These are phyloP conservation scores for Leishmania turanica DNA, from an alignment of 208 protist genomes.

Conservation along the genomic window DNA sequence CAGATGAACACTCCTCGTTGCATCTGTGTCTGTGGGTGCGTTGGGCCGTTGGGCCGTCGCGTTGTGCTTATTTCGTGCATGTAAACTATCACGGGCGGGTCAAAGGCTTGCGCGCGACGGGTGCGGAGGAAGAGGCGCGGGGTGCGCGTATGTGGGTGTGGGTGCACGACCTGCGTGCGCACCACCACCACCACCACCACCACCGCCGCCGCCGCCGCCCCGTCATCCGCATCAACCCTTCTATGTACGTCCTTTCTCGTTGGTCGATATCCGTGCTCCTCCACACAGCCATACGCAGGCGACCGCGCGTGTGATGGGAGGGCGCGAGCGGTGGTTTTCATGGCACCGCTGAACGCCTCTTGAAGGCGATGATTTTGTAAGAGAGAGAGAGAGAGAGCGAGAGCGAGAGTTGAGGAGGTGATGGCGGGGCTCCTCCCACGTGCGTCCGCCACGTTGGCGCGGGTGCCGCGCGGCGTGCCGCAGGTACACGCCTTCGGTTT, in stretches of 20 bases:
- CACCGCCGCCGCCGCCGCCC: not conserved
- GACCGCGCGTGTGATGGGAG: too few relatives aligned
- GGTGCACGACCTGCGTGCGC: not conserved
- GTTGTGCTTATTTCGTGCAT: not conserved
- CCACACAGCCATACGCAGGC: not conserved
- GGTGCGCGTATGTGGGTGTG: not conserved
- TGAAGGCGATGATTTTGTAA: not conserved
- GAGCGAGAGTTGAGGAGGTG: not conserved
- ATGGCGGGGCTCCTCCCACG: not conserved
- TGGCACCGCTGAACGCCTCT: not conserved
- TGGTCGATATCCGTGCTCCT: not conserved
- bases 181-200: not conserved
- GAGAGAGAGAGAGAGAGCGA: not conserved
- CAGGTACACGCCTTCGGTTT: not conserved
- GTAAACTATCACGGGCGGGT: not conserved
- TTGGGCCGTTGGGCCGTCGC: not conserved
- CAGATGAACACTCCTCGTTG: not conserved
- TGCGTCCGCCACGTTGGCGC: not conserved
- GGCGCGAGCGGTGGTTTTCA: not conserved
- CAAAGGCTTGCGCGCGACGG: not conserved
- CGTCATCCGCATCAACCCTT: not conserved
- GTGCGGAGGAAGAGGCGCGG: not conserved
- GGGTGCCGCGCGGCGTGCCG: not conserved
- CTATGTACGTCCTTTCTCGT: not conserved
- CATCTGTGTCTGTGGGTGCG: not conserved